phyloP scores from a whole-genome alignment of 805 yeast genomes.

The Brettanomyces custersianus region DNA sequence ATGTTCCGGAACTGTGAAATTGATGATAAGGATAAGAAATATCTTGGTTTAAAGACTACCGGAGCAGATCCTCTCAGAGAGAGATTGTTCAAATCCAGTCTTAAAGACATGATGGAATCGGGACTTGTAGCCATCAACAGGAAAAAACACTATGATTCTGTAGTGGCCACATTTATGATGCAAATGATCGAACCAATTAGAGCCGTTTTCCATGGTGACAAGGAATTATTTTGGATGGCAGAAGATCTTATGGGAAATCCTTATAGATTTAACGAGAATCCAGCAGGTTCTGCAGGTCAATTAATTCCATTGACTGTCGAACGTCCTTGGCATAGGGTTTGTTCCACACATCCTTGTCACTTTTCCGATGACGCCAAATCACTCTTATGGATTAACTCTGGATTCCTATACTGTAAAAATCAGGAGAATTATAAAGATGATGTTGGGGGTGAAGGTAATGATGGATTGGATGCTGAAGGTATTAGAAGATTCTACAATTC shows the following conservation, averaged over 20 bases:
- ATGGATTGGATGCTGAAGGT: constrained; percentile 18
- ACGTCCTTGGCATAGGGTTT: constrained; percentile 20
- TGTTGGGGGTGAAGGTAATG: constrained; percentile 11
- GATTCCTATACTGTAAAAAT: constrained; percentile 48
- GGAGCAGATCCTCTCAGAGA: constrained; percentile 24
- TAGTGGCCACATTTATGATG: constrained; percentile 30
- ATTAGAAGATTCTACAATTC: constrained; percentile 28
- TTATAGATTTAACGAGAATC: constrained; percentile 39
- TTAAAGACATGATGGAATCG: constrained; percentile 39
- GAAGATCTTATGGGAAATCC: constrained; percentile 46
- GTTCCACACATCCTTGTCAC: constrained; percentile 60
- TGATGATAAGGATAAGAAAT: background rate
- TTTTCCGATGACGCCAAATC: constrained; percentile 41
- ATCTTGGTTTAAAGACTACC: background rate
- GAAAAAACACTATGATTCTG: constrained; percentile 38
- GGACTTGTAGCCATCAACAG: constrained; percentile 41
- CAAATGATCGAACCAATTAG: constrained; percentile 35
- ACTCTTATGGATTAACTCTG: constrained; percentile 63
- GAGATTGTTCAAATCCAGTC: constrained; percentile 33
- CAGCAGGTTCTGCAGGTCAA: constrained; percentile 53
- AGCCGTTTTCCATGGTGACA: constrained; percentile 66
- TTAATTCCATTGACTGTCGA: constrained; percentile 14
- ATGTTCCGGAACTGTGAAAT: background rate
- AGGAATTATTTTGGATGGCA: constrained; percentile 71
- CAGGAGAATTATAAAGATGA: constrained; percentile 29